Base-by-base conservation (phyloP, 2,329 filamentous ascomycete genomes). In the Trichoderma sp. region DNA sequence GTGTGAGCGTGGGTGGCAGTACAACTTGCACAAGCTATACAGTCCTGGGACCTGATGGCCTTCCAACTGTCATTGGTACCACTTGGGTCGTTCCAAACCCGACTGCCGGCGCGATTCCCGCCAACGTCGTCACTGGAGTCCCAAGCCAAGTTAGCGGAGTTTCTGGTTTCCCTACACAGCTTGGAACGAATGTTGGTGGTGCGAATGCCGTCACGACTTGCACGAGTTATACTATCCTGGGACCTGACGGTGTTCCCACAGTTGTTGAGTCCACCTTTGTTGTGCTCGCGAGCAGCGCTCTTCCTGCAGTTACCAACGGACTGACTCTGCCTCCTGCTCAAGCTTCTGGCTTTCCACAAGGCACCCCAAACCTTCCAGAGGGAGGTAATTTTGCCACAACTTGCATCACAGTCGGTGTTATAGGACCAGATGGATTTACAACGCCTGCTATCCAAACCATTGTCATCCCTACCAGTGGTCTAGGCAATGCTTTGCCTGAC, bases 211-310 rank as follows among this genome's bases (percentile, higher is more conserved):
- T 78, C 14, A 80, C 78, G 3, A 80, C 81, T 4, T 79, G 77
- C 41, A 81, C 80, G n/a, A 81, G 79, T n/a, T 81, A 78, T 74
- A 82, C 83, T 21, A 75, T 80, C 21, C 75, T 80, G n/a, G 82
- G 79, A 14, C 21, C 78, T 27, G 78, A 81, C 65, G 82, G 81
- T 4, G 78, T 79, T 24, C 79, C 81, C 16, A 81, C 82, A 3
- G 74, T 82, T n/a, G 76, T 82, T 63, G 79, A 83, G 24, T 79
- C 83, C 9, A 84, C 83, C 3, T 78, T 82, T 73, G 75, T 80
- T 11, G 67, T 83, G 45, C 78, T 80, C 29, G 76, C 76, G 24
- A 81, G 76, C 64, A 77, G 75, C 67, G 75, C 29, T 27, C 66
- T 78, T 38, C 79, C 81, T 16, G 73, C 80, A 2, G 79, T 63